Percentiles rank a stretch among this genome's conserved stretches.
phyloP scores from a whole-genome alignment of 768 basidiomycete genomes.

The Tricholoma sp. region DNA sequence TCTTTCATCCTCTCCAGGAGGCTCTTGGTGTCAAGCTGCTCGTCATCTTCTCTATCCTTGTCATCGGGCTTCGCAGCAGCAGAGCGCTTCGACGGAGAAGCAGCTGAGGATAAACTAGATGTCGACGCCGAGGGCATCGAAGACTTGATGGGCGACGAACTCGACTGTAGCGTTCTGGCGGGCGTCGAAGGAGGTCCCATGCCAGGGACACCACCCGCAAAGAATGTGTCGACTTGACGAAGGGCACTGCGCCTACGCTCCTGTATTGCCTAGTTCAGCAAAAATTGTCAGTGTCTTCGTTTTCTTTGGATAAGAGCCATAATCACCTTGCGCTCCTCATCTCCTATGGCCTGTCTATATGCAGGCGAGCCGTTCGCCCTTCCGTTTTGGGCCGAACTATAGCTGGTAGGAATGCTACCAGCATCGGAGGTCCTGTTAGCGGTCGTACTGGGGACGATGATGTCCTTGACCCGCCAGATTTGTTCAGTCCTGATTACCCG shows the following conservation, averaged over 20 bases:
- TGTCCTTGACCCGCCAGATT: constrained; percentile 53
- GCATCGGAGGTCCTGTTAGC: constrained; percentile 3
- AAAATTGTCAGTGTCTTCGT: not conserved
- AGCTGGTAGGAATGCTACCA: not conserved
- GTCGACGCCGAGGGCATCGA: constrained; percentile 2
- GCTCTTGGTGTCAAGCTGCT: constrained; percentile 33
- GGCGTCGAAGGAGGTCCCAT: constrained; percentile 26
- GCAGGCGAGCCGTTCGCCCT: constrained; percentile 1
- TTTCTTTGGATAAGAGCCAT: not conserved
- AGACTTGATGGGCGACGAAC: constrained; percentile 17
- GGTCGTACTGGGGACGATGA: constrained; percentile 35
- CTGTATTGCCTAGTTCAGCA: constrained; percentile 43
- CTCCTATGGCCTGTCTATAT: constrained; percentile 25
- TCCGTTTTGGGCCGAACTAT: constrained; percentile 5
- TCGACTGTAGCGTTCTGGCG: not conserved
- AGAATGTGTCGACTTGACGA: constrained; percentile 42
- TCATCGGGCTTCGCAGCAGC: constrained; percentile 14
- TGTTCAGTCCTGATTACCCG: constrained; percentile 40
- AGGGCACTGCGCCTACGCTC: constrained; percentile 60
- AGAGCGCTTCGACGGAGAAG: constrained; percentile 7
- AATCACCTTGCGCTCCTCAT: constrained; percentile 43
- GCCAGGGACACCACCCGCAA: constrained; percentile 50
- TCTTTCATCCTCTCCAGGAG: constrained; percentile 46
- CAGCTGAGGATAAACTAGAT: not conserved
- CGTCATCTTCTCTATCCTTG: constrained; percentile 24